Conservation (phyloP, 257 asterid species). For the Penstemon barbatus region DNA sequence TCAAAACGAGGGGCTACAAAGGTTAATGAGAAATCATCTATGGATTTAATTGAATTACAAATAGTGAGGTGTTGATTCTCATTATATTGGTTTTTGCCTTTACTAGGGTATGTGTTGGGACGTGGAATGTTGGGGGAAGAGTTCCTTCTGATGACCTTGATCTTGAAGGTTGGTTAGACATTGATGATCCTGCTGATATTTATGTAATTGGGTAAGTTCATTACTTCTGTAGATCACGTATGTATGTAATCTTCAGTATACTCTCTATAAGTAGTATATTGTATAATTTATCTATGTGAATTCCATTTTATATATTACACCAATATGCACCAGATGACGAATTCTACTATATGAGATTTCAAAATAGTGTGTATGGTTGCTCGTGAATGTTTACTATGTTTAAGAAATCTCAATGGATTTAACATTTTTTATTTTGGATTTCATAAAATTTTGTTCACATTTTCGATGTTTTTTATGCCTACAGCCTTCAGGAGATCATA, state of each 20-base stretch:
- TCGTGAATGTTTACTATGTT: neutral
- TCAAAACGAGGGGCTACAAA: neutral
- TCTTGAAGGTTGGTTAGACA: constrained; percentile 73
- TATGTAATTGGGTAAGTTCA: constrained; percentile 80
- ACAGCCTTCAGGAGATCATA: constrained; percentile 91
- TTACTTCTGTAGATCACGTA: neutral
- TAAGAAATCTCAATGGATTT: neutral
- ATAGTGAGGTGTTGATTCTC: constrained; percentile 19
- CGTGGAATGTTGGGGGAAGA: constrained; percentile 86
- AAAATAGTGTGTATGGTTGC: neutral
- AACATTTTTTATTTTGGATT: neutral
- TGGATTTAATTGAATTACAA: constrained; percentile 5
- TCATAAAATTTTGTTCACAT: neutral
- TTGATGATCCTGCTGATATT: constrained; percentile 79
- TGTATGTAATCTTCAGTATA: neutral
- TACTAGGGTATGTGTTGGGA: constrained; percentile 55
- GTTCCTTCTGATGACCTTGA: constrained; percentile 75
- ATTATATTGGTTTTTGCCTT: constrained; percentile 13
- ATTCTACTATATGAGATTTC: neutral
- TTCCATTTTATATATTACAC: constrained; percentile 6
- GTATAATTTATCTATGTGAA: neutral
- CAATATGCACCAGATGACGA: constrained; percentile 18
- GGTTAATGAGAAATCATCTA: constrained; percentile 15
- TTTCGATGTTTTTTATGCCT: constrained; percentile 23
- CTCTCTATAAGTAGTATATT: no score